These are phyloP conservation scores for Pelargonium fulgidum DNA, from an alignment of 441 rosid genomes.

Conservation along the genomic window DNA sequence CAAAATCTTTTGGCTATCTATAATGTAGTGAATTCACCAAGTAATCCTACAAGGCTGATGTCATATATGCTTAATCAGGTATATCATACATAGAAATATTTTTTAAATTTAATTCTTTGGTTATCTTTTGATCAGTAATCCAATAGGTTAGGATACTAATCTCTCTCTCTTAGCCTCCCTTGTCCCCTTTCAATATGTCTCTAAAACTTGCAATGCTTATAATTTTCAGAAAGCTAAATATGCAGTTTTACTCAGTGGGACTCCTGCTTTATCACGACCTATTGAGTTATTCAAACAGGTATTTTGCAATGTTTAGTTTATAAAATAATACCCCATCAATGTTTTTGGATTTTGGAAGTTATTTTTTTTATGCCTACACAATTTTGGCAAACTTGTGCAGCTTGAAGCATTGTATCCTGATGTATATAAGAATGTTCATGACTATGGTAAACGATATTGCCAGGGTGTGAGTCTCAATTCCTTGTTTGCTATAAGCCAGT, in stretches of 20 bases:
- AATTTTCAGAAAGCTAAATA: constrained; percentile 77
- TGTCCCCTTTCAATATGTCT: neutral
- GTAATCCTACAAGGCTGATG: too few relatives aligned
- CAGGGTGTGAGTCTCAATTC: constrained; percentile 57
- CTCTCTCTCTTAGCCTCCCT: constrained; percentile 9
- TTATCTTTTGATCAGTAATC: neutral
- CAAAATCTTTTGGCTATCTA: too few relatives aligned
- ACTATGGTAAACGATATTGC: constrained; percentile 87
- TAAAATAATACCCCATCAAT: constrained; percentile 14
- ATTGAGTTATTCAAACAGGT: constrained; percentile 96
- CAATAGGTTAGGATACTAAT: neutral
- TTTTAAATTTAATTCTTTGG: neutral
- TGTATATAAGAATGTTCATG: constrained; percentile 75
- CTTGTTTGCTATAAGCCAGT: constrained; percentile 12
- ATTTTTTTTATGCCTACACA: neutral
- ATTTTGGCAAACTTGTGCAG: constrained; percentile 32
- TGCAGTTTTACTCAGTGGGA: constrained; percentile 83
- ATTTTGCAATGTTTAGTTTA: constrained; percentile 6
- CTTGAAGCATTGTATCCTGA: constrained; percentile 88
- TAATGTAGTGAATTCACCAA: too few relatives aligned
- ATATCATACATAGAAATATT: too few relatives aligned
- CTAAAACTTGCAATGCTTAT: constrained; percentile 14
- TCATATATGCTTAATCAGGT: too few relatives aligned
- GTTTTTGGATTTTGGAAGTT: constrained; percentile 12
- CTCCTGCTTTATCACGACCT: constrained; percentile 96